phyloP scores from a whole-genome alignment of 2,329 filamentous ascomycete species.

The Fusarium nygamai region DNA sequence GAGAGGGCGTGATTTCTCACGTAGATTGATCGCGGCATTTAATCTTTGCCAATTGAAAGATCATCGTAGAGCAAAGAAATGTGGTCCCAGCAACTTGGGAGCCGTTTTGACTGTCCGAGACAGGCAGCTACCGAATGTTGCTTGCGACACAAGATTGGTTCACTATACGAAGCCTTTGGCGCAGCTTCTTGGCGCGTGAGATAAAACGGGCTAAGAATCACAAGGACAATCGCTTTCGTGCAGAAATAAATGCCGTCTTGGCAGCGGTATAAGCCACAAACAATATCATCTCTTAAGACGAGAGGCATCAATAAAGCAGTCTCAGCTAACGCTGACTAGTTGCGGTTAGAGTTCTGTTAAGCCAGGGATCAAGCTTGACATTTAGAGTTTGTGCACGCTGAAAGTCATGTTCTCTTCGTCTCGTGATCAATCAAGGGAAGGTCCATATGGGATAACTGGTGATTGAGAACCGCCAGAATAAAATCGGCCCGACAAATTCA shows the following conservation, averaged over 20 bases:
- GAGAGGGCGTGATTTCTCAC: fast-evolving
- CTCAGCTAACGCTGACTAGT: fast-evolving
- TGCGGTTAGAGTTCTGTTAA: fast-evolving
- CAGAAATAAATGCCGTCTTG: neutral
- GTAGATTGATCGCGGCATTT: neutral
- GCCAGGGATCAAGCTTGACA: neutral
- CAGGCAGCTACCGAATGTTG: neutral
- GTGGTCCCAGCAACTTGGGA: too few species aligned
- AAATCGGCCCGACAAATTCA: neutral
- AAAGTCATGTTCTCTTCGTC: fast-evolving
- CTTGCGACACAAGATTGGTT: neutral
- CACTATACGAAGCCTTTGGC: neutral
- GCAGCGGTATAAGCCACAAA: constrained; percentile 1
- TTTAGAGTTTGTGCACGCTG: fast-evolving
- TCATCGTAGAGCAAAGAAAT: neutral
- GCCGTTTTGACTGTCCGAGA: neutral
- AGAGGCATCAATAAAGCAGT: fast-evolving
- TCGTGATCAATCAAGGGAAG: neutral
- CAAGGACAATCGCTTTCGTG: too few species aligned
- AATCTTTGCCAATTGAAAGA: fast-evolving
- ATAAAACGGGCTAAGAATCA: neutral
- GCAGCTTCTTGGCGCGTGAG: neutral
- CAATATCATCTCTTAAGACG: neutral
- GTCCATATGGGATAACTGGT: fast-evolving
- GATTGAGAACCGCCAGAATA: fast-evolving